Conservation (phyloP, 2,329 filamentous ascomycete species). For the Fusarium mundagurra region DNA sequence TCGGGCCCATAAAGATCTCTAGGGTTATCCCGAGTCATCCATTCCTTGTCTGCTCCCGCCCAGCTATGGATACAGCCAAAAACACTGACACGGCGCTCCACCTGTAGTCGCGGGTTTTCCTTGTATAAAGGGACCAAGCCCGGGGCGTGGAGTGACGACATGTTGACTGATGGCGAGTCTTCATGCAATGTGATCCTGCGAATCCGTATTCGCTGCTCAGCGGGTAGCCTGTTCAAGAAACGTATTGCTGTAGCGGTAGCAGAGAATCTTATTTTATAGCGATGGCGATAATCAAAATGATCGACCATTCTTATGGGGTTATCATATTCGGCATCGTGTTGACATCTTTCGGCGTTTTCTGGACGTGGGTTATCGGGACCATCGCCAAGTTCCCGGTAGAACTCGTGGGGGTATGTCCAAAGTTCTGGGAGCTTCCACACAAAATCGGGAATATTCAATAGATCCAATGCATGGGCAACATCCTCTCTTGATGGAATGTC, state of each 20-base stretch:
- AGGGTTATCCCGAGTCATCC: not conserved
- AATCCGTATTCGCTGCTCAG: not conserved
- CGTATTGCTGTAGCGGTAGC: conserved; percentile 19
- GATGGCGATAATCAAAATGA: not conserved
- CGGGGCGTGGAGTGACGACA: not conserved
- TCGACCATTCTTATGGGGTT: not conserved
- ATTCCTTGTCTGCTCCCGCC: not conserved
- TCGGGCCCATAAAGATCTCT: rapidly evolving
- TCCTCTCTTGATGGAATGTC: not conserved
- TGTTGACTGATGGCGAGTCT: not conserved
- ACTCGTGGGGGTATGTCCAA: rapidly evolving
- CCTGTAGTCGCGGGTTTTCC: conserved; percentile 8
- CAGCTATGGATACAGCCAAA: not conserved
- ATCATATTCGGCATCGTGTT: not conserved
- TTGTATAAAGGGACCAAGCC: conserved; percentile 4
- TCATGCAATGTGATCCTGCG: conserved; percentile 1
- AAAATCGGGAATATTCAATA: not conserved
- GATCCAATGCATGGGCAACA: rapidly evolving
- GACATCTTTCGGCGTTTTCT: not conserved
- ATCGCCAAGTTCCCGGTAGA: not conserved
- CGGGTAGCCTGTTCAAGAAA: not conserved
- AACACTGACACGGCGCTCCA: conserved; percentile 18
- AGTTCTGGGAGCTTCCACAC: not conserved
- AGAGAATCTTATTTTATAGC: conserved; percentile 6
- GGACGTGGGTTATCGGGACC: rapidly evolving